Conservation (phyloP, 441 rosid species). For the Sinapis alba region DNA sequence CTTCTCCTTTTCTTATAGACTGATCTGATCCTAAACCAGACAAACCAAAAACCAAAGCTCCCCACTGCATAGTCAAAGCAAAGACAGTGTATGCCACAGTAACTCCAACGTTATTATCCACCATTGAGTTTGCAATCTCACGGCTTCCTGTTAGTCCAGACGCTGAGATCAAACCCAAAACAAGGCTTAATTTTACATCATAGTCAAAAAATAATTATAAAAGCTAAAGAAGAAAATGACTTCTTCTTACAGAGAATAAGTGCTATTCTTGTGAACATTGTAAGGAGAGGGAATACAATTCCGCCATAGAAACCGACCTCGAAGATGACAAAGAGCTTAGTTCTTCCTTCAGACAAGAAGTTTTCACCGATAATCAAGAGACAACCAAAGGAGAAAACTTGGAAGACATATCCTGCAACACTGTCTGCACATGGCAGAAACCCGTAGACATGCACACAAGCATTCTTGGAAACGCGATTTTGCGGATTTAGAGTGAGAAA, state of each 20-base stretch:
- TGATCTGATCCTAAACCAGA: slow-evolving; percentile 19
- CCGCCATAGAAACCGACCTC: slow-evolving; percentile 37
- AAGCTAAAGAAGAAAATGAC: not conserved
- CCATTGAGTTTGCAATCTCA: slow-evolving; percentile 30
- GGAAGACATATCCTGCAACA: slow-evolving; percentile 28
- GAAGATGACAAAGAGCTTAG: slow-evolving; percentile 36
- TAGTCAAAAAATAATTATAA: not conserved
- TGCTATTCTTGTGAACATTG: slow-evolving; percentile 34
- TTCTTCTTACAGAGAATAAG: slow-evolving; percentile 32
- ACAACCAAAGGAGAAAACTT: slow-evolving; percentile 34
- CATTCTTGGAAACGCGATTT: slow-evolving; percentile 4
- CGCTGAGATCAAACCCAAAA: slow-evolving; percentile 28
- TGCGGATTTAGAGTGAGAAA: slow-evolving; percentile 11
- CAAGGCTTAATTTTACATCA: not conserved
- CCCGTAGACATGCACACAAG: slow-evolving; percentile 33
- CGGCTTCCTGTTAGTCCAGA: slow-evolving; percentile 23
- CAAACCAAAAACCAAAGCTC: slow-evolving; percentile 40
- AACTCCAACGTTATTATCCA: slow-evolving; percentile 24
- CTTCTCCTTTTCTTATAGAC: slow-evolving; percentile 2
- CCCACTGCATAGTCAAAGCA: slow-evolving; percentile 34
- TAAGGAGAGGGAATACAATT: slow-evolving; percentile 35
- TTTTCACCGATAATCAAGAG: slow-evolving; percentile 29
- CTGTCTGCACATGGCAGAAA: slow-evolving; percentile 39
- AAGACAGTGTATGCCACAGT: slow-evolving; percentile 33
- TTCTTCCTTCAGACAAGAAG: slow-evolving; percentile 33